Base-by-base conservation (phyloP, 768 basidiomycete genomes). In the Agrocybe pediades region DNA sequence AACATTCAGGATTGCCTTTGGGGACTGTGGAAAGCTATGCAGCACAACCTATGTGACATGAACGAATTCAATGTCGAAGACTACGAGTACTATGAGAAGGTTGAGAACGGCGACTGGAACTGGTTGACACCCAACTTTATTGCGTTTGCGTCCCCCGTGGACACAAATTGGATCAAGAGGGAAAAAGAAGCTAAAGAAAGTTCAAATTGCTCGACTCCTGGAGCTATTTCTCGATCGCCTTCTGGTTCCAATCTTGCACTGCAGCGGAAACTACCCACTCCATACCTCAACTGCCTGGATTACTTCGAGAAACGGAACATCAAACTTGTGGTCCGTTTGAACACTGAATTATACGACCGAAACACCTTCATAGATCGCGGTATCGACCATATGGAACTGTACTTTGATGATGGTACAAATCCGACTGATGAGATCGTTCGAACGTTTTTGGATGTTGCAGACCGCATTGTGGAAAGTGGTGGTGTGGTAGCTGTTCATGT, bases 361-460 rank as follows among this genome's bases (percentile, higher is more conserved):
- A 73, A 78, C 49, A 80, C 88, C 9, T 98, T 97, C 73, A 67
- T 86, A 62, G 90, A 92, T 62, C 85, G 83, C 43, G 93, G 92
- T 9, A 90, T 96, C 65, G 86, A 87, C 61, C 92, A 97, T 66
- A 79, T 88, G 72, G 94, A 96, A 61, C 81, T 98, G 58, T 98
- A 96, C 71, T 98, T 97, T 61, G 95, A 98, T 69, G 97, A 99
- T 68, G 97, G 97, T 19, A 97, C 95, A 20, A 98, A 98, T 69
- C 96, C 96, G 5, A 89, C 94, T 0, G 92, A 97, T 70, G 92
- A 97, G 53, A 97, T 98, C 62, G 90, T 95, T 41, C 82, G 94
- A 49, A 83, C 86, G 53, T 99, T 99, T 65, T 89, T 99, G 60
- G 88, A 91, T 60, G 73, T 92, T 49, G 85, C 88, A 1, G 95